phyloP scores from a whole-genome alignment of 2,329 filamentous ascomycete genomes.

The Ophiosphaerella herpotricha region DNA sequence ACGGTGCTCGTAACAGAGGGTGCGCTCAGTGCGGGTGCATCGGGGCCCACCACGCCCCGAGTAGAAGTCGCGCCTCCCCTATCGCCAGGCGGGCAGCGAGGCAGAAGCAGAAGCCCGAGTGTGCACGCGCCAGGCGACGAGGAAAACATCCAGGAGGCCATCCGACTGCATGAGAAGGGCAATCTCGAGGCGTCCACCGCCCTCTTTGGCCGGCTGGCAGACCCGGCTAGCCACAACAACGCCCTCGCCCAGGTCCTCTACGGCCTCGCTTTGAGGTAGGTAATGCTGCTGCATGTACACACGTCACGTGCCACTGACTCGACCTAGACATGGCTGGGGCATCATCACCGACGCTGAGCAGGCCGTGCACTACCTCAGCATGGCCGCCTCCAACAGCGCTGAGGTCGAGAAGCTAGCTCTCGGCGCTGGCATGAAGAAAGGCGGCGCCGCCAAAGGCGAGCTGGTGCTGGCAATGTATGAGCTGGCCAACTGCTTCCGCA shows the following conservation, averaged over 20 bases:
- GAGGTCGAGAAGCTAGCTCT: slow-evolving; percentile 84
- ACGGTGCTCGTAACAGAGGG: slow-evolving; percentile 77
- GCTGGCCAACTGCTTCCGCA: slow-evolving; percentile 86
- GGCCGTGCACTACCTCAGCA: slow-evolving; percentile 83
- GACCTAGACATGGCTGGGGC: slow-evolving; percentile 85
- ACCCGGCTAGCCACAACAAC: slow-evolving; percentile 84
- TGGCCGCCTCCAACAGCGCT: slow-evolving; percentile 88
- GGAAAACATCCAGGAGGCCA: slow-evolving; percentile 89
- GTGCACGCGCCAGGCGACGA: slow-evolving; percentile 48
- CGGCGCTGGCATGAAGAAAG: slow-evolving; percentile 85
- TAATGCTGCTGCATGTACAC: not conserved
- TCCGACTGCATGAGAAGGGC: slow-evolving; percentile 85
- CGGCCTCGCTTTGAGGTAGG: slow-evolving; percentile 83
- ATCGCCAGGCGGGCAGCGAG: slow-evolving; percentile 9
- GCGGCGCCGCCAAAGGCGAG: slow-evolving; percentile 93
- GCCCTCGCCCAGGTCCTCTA: slow-evolving; percentile 95
- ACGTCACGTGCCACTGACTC: slow-evolving; percentile 14
- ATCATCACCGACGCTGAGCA: slow-evolving; percentile 71
- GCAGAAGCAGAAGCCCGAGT: slow-evolving; percentile 40
- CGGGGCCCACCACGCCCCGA: slow-evolving; percentile 36
- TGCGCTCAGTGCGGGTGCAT: slow-evolving; percentile 44
- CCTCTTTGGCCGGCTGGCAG: slow-evolving; percentile 82
- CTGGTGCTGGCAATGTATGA: slow-evolving; percentile 96
- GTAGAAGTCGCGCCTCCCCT: slow-evolving; percentile 26
- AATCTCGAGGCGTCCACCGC: slow-evolving; percentile 77